phyloP scores from a whole-genome alignment of 2,329 filamentous ascomycete species.

The Sporothrix protearum region DNA sequence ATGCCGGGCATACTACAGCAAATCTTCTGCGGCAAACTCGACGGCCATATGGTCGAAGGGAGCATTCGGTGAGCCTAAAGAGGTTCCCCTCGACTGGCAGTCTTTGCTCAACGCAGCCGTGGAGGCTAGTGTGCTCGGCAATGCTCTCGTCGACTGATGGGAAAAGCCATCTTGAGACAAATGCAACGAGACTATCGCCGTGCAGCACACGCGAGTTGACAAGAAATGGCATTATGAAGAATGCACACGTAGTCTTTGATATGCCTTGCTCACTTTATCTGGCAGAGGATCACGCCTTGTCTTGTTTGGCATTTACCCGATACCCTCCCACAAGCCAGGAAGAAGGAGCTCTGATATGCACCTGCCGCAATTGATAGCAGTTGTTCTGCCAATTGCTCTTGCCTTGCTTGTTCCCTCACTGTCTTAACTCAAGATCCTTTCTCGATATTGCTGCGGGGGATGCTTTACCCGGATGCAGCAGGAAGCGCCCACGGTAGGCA shows the following conservation, averaged over 20 bases:
- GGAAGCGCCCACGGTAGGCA: not conserved
- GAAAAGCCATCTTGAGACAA: not conserved
- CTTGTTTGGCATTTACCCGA: not conserved
- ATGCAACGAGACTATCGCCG: not conserved
- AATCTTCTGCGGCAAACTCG: not conserved
- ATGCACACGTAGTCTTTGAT: not conserved
- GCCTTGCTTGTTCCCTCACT: not conserved
- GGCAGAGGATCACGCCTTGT: not conserved
- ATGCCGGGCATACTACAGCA: not conserved
- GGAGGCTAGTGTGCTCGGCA: not conserved
- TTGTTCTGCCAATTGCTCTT: not conserved
- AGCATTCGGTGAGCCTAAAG: not conserved
- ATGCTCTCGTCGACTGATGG: not conserved
- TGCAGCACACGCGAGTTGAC: not conserved
- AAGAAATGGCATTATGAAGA: not conserved
- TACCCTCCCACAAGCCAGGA: not conserved
- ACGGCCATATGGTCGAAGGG: not conserved
- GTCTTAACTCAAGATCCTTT: not conserved
- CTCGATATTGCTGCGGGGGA: not conserved
- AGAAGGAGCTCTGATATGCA: not conserved
- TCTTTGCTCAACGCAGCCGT: not conserved
- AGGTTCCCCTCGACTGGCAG: not conserved
- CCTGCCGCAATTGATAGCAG: not conserved
- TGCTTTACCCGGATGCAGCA: constrained; percentile 6
- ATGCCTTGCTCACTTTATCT: not conserved